Evolutionary conservation across 2,329 filamentous ascomycete genomes (phyloP), one percentile per base, ranked within the genome.

Genomic region (Chalaropsis ovoidea): DNA sequence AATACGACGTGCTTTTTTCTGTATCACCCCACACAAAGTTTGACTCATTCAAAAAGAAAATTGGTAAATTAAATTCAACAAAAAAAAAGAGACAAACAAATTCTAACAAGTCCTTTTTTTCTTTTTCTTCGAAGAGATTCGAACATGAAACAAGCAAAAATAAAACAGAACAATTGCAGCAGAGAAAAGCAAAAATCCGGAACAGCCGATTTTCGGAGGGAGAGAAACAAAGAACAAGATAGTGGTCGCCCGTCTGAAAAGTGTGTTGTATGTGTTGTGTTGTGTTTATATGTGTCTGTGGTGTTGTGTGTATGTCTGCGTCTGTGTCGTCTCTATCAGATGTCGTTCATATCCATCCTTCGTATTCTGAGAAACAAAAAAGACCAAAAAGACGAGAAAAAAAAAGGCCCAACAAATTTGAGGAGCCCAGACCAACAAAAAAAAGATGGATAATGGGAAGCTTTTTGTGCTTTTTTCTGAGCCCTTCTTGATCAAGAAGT

Each of bases 271-370:
- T n/a, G n/a, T n/a, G n/a, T n/a, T 24, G 49, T 54, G 49, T 54
- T 19, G 49, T 54, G 17, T 54, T 11, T 54, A 54, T 54, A n/a
- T n/a, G n/a, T n/a, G n/a, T n/a, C n/a, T n/a, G 22, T 54, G 22
- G 49, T 54, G 19, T 22, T 15, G 8, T 27, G 11, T 24, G 13
- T 11, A 22, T 56, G 52, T 56, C 22, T 7, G 11, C 27, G 15
- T 27, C 5, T 31, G 52, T 58, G 52, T 58, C 52, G 27, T 58
- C 52, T 58, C 24, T 58, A 58, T 58, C 27, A 35, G 15, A 35
- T 58, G 52, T 56, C 27, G 52, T 10, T 58, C 52, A 35, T 58
- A 58, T 58, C 22, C 52, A 58, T 58, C 24, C 43, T 47, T 47
- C 43, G n/a, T 47, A 17, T 19, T 19, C 8, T 10, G 35, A 39